Conservation (phyloP, 2,329 filamentous ascomycete genomes). For the Ascochyta rabiei region DNA sequence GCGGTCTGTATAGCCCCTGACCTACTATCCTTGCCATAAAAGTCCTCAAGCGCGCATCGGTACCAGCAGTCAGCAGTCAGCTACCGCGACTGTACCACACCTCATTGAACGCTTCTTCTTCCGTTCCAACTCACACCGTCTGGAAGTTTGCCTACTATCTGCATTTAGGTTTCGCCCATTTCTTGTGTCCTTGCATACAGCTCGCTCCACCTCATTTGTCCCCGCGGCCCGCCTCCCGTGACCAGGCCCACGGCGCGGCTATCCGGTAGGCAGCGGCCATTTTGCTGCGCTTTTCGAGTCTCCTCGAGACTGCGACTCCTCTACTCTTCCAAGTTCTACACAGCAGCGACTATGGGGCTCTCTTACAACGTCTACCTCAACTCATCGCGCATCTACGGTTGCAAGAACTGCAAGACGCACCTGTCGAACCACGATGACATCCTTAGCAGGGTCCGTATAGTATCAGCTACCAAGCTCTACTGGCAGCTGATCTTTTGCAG, state of each 20-base stretch:
- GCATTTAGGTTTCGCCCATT: too few relatives aligned
- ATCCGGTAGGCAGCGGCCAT: not conserved
- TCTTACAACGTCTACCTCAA: slow-evolving; percentile 91
- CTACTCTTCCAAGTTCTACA: not conserved
- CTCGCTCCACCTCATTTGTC: slow-evolving; percentile 7
- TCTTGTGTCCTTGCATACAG: too few relatives aligned
- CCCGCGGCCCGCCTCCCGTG: slow-evolving; percentile 2
- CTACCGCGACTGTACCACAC: not conserved
- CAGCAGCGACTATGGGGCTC: slow-evolving; percentile 71
- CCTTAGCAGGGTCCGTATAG: slow-evolving; percentile 76
- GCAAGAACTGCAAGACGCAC: slow-evolving; percentile 92
- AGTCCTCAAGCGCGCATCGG: not conserved
- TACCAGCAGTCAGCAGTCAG: not conserved
- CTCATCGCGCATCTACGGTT: slow-evolving; percentile 86
- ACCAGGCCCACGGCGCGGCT: slow-evolving; percentile 5
- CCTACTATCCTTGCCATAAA: not conserved
- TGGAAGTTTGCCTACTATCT: not conserved
- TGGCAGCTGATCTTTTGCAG: slow-evolving; percentile 54
- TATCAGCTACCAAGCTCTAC: not conserved
- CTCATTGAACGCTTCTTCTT: not conserved
- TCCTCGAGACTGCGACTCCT: not conserved
- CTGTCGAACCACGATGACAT: slow-evolving; percentile 95
- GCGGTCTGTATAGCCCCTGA: not conserved
- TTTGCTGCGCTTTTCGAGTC: not conserved
- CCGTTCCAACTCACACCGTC: not conserved